Percentiles rank a stretch among this genome's conserved stretches.
Evolutionary conservation across 2,329 filamentous ascomycete genomes (phyloP).

Genomic region (Lachnellula willkommii): DNA sequence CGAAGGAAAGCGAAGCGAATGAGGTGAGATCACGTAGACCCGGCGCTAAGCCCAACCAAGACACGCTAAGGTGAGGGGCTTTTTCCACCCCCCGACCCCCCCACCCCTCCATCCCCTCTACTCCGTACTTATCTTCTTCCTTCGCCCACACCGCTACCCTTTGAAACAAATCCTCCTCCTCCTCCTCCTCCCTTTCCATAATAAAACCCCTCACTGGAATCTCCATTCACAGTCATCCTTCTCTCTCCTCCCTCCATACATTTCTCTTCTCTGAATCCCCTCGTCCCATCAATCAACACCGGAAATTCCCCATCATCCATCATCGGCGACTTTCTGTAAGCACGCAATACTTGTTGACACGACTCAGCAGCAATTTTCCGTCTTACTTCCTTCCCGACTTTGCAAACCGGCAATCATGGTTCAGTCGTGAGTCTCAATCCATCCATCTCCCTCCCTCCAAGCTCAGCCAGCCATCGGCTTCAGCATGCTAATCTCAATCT

Average conservation of each 20-base stretch:
- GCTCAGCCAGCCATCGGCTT: neutral
- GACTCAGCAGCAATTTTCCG: constrained; percentile 12
- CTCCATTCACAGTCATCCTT: neutral
- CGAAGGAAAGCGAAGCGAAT: neutral
- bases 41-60: neutral
- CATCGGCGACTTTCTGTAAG: constrained; percentile 11
- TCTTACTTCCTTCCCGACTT: constrained; percentile 1
- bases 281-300: neutral
- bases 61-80: no score
- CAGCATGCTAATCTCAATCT: constrained; percentile 11
- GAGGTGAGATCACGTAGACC: neutral
- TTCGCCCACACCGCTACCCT: neutral
- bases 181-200: neutral
- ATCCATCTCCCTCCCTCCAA: neutral
- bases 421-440: constrained; percentile 47
- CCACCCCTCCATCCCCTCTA: neutral
- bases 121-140: no score
- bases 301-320: constrained; percentile 1
- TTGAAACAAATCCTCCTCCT: neutral
- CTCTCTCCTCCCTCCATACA: neutral
- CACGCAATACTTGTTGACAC: constrained; percentile 18
- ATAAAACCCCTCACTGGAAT: neutral
- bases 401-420: constrained; percentile 44
- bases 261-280: neutral
- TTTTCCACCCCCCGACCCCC: neutral